phyloP scores from a whole-genome alignment of 768 basidiomycete genomes.

The Boletellus ananiceps region DNA sequence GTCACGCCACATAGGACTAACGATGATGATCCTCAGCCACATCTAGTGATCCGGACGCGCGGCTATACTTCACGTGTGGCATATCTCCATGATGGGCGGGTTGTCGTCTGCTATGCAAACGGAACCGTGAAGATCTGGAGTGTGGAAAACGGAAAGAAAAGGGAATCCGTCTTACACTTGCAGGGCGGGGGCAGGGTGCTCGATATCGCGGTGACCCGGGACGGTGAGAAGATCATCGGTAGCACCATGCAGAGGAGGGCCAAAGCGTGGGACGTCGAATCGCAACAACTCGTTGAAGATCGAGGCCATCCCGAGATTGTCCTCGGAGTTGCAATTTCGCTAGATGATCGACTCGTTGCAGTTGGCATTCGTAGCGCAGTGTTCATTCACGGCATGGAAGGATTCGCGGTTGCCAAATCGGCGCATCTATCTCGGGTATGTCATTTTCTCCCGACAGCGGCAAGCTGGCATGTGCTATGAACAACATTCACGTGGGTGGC shows the following conservation, averaged over 20 bases:
- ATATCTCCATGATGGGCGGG: not conserved
- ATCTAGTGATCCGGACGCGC: not conserved
- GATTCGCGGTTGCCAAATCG: not conserved
- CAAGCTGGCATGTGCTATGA: slow-evolving; percentile 4
- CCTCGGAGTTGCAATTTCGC: not conserved
- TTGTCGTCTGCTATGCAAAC: not conserved
- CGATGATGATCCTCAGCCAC: not conserved
- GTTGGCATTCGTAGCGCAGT: not conserved
- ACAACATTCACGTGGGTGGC: not conserved
- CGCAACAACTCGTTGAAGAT: not conserved
- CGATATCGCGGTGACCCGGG: not conserved
- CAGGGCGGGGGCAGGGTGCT: not conserved
- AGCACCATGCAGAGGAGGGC: not conserved
- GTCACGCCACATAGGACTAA: not conserved
- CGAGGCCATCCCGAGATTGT: not conserved
- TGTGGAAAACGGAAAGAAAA: not conserved
- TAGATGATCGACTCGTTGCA: slow-evolving; percentile 1
- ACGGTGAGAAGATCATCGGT: not conserved
- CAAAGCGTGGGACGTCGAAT: slow-evolving; percentile 4
- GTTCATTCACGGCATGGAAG: not conserved
- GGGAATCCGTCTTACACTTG: not conserved
- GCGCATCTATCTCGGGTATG: not conserved
- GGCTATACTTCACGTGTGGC: not conserved
- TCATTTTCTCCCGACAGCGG: not conserved
- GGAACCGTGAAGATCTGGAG: not conserved